Percentiles rank a stretch among this genome's conserved stretches.
Evolutionary conservation across 1,139 yeast genomes (phyloP).

Genomic region (Citeromyces hawaiiensis): DNA sequence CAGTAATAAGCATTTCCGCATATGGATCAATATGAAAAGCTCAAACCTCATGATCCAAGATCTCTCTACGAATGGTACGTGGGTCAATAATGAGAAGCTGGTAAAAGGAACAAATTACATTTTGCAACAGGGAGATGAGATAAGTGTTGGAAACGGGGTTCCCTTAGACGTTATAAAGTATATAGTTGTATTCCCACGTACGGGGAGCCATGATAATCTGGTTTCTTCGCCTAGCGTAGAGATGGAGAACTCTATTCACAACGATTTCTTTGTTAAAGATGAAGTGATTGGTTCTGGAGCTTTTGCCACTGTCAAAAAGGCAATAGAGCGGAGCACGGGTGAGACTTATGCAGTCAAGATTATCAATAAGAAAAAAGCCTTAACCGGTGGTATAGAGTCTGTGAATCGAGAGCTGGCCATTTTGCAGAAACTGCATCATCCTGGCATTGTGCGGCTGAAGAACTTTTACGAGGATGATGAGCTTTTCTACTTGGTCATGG

Average conservation of each 20-base stretch:
- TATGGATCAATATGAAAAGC: conserved; percentile 41
- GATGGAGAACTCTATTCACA: conserved; percentile 35
- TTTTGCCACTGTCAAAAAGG: conserved; percentile 89
- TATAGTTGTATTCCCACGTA: conserved; percentile 44
- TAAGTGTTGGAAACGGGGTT: conserved; percentile 82
- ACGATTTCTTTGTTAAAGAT: conserved; percentile 65
- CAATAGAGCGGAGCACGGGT: conserved; percentile 76
- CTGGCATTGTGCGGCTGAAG: conserved; percentile 69
- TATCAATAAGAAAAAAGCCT: conserved; percentile 67
- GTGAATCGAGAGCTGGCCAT: conserved; percentile 81
- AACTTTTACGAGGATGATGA: conserved; percentile 78
- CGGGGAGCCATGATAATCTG: not conserved
- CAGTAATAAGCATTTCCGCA: conserved; percentile 65
- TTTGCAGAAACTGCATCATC: conserved; percentile 63
- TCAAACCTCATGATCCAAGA: conserved; percentile 42
- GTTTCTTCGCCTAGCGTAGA: conserved; percentile 1
- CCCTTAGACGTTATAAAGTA: conserved; percentile 63
- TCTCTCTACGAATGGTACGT: conserved; percentile 82
- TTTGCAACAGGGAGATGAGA: conserved; percentile 83
- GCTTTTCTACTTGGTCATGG: conserved; percentile 84
- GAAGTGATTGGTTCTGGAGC: conserved; percentile 95
- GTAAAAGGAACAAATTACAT: conserved; percentile 76
- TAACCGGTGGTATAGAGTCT: conserved; percentile 64
- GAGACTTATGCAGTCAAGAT: conserved; percentile 83
- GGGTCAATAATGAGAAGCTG: conserved; percentile 58